Evolutionary conservation across 73 alveolate species (phyloP).

Genomic region (Paraurostyla sp.): DNA sequence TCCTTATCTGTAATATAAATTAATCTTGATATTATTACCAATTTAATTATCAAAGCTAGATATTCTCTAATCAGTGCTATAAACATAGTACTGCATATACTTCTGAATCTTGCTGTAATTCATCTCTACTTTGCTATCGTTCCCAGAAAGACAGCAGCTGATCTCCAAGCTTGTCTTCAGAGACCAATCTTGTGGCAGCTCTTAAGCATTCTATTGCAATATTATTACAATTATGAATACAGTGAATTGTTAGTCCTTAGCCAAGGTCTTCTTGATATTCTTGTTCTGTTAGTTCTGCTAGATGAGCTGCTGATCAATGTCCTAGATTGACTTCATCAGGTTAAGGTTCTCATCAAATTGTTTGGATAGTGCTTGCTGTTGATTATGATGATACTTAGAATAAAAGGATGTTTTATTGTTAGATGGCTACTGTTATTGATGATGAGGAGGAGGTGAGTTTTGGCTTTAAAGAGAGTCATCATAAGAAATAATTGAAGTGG

Average conservation of each 20-base stretch:
- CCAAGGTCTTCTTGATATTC: neutral
- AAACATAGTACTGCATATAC: conserved; percentile 43
- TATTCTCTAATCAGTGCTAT: conserved; percentile 24
- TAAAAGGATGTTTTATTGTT: too few species aligned
- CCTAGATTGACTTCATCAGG: neutral
- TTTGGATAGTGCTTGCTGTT: neutral
- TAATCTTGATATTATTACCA: neutral
- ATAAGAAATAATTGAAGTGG: too few species aligned
- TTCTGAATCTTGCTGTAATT: neutral
- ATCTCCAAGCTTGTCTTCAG: conserved; percentile 36
- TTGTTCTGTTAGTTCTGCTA: neutral
- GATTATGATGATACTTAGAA: too few species aligned
- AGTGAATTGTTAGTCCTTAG: neutral
- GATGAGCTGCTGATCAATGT: neutral
- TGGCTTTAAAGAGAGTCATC: too few species aligned
- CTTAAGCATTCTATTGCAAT: neutral
- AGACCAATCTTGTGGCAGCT: conserved; percentile 56
- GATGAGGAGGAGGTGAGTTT: too few species aligned
- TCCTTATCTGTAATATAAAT: conserved; percentile 8
- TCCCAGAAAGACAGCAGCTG: neutral
- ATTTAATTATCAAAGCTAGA: neutral
- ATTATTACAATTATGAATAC: neutral
- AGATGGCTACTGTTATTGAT: too few species aligned
- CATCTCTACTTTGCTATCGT: neutral
- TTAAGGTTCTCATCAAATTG: neutral